Evolutionary conservation across 2,329 filamentous ascomycete genomes (phyloP).

Genomic region (Verticillium isaacii): DNA sequence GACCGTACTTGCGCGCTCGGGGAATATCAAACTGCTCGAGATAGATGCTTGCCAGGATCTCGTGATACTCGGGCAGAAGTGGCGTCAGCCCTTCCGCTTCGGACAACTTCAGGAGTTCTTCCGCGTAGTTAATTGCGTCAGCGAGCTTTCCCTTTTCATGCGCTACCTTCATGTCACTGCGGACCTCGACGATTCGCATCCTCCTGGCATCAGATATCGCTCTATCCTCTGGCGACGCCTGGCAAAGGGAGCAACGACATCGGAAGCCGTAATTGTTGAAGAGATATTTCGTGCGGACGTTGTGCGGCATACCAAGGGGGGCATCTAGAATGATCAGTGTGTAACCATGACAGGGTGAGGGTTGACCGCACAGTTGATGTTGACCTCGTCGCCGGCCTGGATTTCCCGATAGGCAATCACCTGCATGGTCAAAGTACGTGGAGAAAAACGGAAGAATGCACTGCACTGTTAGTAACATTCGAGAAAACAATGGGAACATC

Average conservation of each 20-base stretch:
- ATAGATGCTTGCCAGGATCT: not conserved
- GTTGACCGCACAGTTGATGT: slow-evolving; percentile 23
- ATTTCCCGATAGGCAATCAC: slow-evolving; percentile 26
- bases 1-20: not conserved
- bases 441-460: slow-evolving; percentile 24
- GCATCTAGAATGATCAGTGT: not conserved
- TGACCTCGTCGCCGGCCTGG: slow-evolving; percentile 24
- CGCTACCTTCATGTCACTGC: not conserved
- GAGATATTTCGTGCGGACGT: not conserved
- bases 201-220: not conserved
- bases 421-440: slow-evolving; percentile 21
- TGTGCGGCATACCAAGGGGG: slow-evolving; percentile 1
- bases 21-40: not conserved
- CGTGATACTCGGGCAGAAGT: slow-evolving; percentile 12
- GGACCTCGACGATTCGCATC: not conserved
- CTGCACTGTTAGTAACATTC: slow-evolving; percentile 10
- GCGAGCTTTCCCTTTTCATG: not conserved
- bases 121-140: not conserved
- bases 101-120: not conserved
- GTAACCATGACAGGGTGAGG: not conserved
- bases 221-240: not conserved
- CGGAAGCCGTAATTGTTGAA: not conserved
- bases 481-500: not conserved
- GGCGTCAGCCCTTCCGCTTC: slow-evolving; percentile 6
- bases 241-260: slow-evolving; percentile 1